Conservation (phyloP, 1,284 basidiomycete species). For the Coniferiporia weirii region DNA sequence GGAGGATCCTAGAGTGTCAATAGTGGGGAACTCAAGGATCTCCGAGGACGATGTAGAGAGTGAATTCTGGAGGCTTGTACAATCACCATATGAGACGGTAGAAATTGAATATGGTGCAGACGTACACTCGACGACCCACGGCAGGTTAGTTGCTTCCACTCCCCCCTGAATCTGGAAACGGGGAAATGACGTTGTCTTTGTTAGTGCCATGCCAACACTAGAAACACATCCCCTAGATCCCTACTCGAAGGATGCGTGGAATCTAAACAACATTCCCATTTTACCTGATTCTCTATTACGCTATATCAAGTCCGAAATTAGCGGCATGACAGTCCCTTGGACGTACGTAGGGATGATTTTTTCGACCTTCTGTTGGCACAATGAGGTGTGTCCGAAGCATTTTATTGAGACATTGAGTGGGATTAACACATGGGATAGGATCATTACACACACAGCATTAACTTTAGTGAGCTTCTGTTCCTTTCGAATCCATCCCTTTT, state of each 20-base stretch:
- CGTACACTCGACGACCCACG: slow-evolving; percentile 95
- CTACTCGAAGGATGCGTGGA: slow-evolving; percentile 94
- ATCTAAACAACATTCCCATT: slow-evolving; percentile 96
- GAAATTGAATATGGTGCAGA: slow-evolving; percentile 99
- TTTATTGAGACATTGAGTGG: not conserved
- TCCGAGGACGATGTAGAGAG: slow-evolving; percentile 89
- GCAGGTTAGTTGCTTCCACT: slow-evolving; percentile 56
- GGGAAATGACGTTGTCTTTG: no score
- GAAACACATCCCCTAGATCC: slow-evolving; percentile 87
- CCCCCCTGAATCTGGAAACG: not conserved
- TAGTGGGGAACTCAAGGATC: slow-evolving; percentile 62
- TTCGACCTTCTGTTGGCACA: slow-evolving; percentile 99
- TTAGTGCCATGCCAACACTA: slow-evolving; percentile 89
- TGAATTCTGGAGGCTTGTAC: slow-evolving; percentile 97
- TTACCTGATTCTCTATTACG: slow-evolving; percentile 80
- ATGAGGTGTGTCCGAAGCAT: slow-evolving; percentile 60
- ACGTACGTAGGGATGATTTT: slow-evolving; percentile 99
- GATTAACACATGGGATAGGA: slow-evolving; percentile 46
- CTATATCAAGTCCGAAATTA: slow-evolving; percentile 98
- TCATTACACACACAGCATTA: slow-evolving; percentile 96
- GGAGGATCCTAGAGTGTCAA: slow-evolving; percentile 48
- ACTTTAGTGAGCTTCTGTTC: slow-evolving; percentile 67
- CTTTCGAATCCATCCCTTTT: slow-evolving; percentile 1
- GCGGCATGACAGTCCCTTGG: slow-evolving; percentile 99
- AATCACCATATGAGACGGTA: slow-evolving; percentile 85